Conservation (phyloP, 1,284 basidiomycete genomes). For the Cryptococcus amylolentus region DNA sequence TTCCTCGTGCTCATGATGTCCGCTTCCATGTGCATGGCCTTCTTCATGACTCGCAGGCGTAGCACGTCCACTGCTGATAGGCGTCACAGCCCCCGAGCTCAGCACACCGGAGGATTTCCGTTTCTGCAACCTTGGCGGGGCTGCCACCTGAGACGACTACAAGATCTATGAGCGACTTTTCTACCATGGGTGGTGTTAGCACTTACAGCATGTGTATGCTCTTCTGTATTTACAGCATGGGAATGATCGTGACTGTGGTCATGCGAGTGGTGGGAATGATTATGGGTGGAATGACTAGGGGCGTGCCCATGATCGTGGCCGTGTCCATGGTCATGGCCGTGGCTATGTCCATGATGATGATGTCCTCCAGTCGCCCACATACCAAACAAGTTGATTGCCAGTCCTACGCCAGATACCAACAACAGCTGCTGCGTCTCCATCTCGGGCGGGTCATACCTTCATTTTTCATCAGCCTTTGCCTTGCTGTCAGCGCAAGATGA, state of each 20-base stretch:
- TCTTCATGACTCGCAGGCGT: constrained; percentile 42
- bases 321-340: constrained; percentile 52
- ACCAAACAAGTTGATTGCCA: constrained; percentile 93
- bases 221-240: neutral
- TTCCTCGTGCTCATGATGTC: constrained; percentile 36
- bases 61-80: neutral
- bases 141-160: neutral
- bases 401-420: constrained; percentile 80
- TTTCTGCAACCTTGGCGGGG: neutral
- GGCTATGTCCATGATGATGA: constrained; percentile 65
- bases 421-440: constrained; percentile 96
- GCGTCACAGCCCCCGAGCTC: neutral
- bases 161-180: neutral
- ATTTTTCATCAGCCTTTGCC: neutral
- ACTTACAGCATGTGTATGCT: neutral
- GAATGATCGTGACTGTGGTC: constrained; percentile 17
- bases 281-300: constrained; percentile 5
- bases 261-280: constrained; percentile 9
- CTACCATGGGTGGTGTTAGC: too few species aligned
- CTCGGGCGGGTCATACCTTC: constrained; percentile 86
- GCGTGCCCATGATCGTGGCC: constrained; percentile 24
- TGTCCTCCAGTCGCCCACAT: constrained; percentile 99
- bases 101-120: neutral
- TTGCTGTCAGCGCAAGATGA: neutral
- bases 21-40: constrained; percentile 15